Base-by-base conservation (phyloP, 768 basidiomycete genomes). In the Lactifluus echinatus region DNA sequence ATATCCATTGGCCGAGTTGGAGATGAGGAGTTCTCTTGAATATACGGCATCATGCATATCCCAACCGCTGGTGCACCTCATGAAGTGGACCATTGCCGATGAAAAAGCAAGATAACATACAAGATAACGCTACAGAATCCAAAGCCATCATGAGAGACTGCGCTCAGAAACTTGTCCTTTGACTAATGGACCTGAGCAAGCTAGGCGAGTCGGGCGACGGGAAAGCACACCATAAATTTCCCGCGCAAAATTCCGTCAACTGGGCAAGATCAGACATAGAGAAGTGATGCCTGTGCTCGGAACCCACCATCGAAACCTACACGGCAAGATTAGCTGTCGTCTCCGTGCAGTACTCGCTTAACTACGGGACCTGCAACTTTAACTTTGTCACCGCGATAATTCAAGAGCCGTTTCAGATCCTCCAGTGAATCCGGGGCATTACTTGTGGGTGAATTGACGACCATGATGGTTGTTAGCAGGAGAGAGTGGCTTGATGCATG, bases 121-220 rank as follows among this genome's bases (percentile, higher is more conserved):
- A 94, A 97, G 55, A 94, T 82, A 47, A 94, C 88, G 64, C 87
- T 90, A 73, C 91, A 95, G 73, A 94, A 96, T 5, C 92, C 91
- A 68, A 96, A 95, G 0, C 92, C 92, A 60, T 85, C 83, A 0
- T 84, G 79, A 49, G 84, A 80, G 8, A 77, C 88, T 0, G 90
- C 87, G 48, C 83, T 83, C 33, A 96, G 67, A 68, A 98, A 96
- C 73, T 98, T 98, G 50, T 84, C 78, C 72, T 89, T 96, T 15
- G 87, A 89, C 92, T 96, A 68, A 31, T 36, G 8, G 17, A 52
- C 46, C 26, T 36, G 8, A 47, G n/a, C 37, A 61, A 60, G 57
- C 56, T 54, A 63, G 26, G 31, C 46, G 55, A 29, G 42, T 52
- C 8, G 50, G 43, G 46, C 29, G 34, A 28, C n/a, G 46, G 34